phyloP scores from a whole-genome alignment of 345 rosid species.

The Populus simonii region DNA sequence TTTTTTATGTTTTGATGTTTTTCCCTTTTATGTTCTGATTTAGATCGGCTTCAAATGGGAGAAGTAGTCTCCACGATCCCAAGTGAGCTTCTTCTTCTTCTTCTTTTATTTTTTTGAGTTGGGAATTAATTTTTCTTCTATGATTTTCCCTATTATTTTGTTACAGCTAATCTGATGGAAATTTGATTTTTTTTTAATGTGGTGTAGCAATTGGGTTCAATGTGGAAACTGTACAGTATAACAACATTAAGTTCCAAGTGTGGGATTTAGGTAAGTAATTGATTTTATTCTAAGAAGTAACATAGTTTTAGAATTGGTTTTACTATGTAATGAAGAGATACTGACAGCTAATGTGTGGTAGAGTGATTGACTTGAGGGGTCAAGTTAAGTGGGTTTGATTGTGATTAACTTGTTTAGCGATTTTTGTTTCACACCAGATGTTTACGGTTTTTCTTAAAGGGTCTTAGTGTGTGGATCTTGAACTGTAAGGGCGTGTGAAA shows the following conservation, averaged over 20 bases:
- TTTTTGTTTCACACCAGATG: not conserved
- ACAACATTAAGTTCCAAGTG: conserved; percentile 93
- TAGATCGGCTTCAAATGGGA: conserved; percentile 99
- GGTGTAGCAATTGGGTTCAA: conserved; percentile 91
- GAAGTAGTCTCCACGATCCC: conserved; percentile 98
- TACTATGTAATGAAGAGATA: not conserved
- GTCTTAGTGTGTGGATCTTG: not conserved
- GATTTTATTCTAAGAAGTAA: not conserved
- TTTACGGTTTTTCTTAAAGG: not conserved
- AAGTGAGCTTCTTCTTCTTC: conserved; percentile 41
- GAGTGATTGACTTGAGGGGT: not conserved
- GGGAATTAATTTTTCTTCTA: not conserved
- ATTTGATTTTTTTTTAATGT: not conserved
- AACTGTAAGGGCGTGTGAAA: not conserved
- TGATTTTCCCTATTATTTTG: not conserved
- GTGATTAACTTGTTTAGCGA: not conserved
- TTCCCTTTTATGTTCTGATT: conserved; percentile 3
- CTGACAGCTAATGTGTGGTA: not conserved
- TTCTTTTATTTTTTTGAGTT: not conserved
- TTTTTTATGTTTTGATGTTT: conserved; percentile 10
- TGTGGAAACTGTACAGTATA: conserved; percentile 91
- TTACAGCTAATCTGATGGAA: not conserved
- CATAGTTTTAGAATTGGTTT: not conserved
- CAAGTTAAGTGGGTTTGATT: not conserved
- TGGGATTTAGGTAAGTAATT: conserved; percentile 34